These are phyloP conservation scores for Fusarium poae DNA, from an alignment of 2,329 filamentous ascomycete species.

Conservation along the genomic window DNA sequence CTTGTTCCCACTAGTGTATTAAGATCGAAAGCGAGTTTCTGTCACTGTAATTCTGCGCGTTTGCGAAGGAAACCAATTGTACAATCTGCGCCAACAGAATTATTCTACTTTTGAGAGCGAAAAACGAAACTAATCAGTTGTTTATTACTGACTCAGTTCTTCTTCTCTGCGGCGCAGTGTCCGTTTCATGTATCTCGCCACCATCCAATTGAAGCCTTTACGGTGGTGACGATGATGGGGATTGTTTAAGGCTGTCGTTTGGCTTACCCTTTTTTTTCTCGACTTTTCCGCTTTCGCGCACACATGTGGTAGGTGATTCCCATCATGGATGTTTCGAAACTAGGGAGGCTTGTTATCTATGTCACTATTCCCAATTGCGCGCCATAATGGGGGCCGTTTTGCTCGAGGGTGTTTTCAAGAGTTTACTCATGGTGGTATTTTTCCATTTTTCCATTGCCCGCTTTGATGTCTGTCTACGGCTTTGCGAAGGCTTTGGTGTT, in stretches of 20 bases:
- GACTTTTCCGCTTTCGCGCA: conserved; percentile 16
- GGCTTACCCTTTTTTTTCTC: background rate
- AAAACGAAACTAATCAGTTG: background rate
- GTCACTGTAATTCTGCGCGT: conserved; percentile 14
- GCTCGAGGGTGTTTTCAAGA: conserved; percentile 3
- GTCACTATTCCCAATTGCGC: conserved; percentile 6
- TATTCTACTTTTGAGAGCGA: conserved; percentile 15
- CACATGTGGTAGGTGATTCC: background rate
- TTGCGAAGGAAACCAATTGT: conserved; percentile 7
- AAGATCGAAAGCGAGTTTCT: background rate
- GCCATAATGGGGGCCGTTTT: conserved; percentile 31
- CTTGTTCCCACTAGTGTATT: background rate
- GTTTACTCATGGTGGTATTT: conserved; percentile 25
- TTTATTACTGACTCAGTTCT: background rate
- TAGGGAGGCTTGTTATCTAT: conserved; percentile 3
- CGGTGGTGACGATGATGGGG: conserved; percentile 23
- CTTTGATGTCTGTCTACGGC: conserved; percentile 21
- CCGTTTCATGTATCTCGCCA: conserved; percentile 23
- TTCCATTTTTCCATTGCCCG: conserved; percentile 28
- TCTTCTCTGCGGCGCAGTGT: conserved; percentile 13
- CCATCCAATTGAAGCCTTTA: conserved; percentile 28
- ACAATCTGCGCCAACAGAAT: conserved; percentile 3
- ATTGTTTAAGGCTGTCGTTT: conserved; percentile 1
- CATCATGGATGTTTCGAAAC: conserved; percentile 3
- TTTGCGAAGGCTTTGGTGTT: background rate